Evolutionary conservation across 2,329 filamentous ascomycete species (phyloP), one percentile per base, ranked within the genome.

Genomic region (Gaeumannomyces tritici): DNA sequence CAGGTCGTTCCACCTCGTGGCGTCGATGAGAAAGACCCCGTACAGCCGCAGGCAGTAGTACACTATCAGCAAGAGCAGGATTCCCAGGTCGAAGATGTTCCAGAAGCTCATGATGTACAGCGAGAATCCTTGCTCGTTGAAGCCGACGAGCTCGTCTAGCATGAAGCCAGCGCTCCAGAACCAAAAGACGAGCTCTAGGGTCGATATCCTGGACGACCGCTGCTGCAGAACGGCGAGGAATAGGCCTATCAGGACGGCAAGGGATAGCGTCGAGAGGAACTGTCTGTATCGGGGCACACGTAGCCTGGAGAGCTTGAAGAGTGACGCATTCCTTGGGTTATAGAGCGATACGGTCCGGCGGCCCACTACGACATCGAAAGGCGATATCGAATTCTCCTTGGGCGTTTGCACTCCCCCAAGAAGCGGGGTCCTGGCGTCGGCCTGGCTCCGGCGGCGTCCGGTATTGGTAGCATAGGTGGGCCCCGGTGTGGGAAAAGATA

Each of bases 31-130:
- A 64, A 96, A 86, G 61, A 96, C 89, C 26, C 92, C 91, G 70
- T 96, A 96, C 18, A 95, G 82, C 62, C 93, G 87, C 77, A 97
- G 86, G 69, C 89, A 90, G 73, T 96, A 96, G 77, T 97, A 97
- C 62, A 90, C 83, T 69, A 96, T 86, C 68, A 97, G 85, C 64
- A 97, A 79, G 28, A 96, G 77, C 61, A 97, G 77, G 61, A 97
- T 97, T 11, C 93, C 93, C 51, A 97, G 79, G 71, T 97, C 93
- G 73, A 97, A 96, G 51, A 93, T 86, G 73, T 97, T 97, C 93
- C 93, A 97, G 73, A 97, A 95, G 73, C 91, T 96, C 87, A 97
- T 93, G 70, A 97, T 91, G 75, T 97, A 98, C 33, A 98, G 83
- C 51, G 92, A 93, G 73, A 97, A 97, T 3, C 93, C 93, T 75